Percentiles rank a stretch among this genome's conserved stretches.
These are phyloP conservation scores for Zygoascus sp. DNA, from an alignment of 1,139 yeast species.

Conservation along the genomic window DNA sequence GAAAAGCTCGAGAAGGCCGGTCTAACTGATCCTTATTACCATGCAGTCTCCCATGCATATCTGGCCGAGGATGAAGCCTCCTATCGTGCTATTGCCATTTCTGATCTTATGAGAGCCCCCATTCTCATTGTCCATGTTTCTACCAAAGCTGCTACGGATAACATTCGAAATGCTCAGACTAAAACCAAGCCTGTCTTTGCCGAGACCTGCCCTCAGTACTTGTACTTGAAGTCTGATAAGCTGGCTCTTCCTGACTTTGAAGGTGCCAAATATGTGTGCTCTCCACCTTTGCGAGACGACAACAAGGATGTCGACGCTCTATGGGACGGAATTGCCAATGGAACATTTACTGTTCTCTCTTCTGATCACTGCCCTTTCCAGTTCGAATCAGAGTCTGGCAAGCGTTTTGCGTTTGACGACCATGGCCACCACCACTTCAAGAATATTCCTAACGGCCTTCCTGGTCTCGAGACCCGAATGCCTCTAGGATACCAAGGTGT, in stretches of 20 bases:
- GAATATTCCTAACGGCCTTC: constrained; percentile 43
- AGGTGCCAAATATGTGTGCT: constrained; percentile 47
- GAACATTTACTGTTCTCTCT: constrained; percentile 45
- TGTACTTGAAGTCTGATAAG: constrained; percentile 40
- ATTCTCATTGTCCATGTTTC: constrained; percentile 48
- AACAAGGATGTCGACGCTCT: constrained; percentile 40
- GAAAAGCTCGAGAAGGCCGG: constrained; percentile 39
- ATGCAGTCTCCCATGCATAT: constrained; percentile 44
- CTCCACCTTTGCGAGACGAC: constrained; percentile 45
- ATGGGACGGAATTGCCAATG: constrained; percentile 44
- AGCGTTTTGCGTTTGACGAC: constrained; percentile 36
- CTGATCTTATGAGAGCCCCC: constrained; percentile 42
- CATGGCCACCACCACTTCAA: constrained; percentile 38
- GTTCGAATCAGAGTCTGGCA: constrained; percentile 40
- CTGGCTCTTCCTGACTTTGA: constrained; percentile 38
- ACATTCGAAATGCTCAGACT: constrained; percentile 42
- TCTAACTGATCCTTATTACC: constrained; percentile 41
- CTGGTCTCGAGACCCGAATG: constrained; percentile 46
- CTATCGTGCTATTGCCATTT: constrained; percentile 43
- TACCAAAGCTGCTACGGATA: constrained; percentile 40
- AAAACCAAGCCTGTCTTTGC: constrained; percentile 41
- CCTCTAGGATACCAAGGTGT: constrained; percentile 44
- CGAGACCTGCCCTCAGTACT: constrained; percentile 49
- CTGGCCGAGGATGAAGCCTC: constrained; percentile 49
- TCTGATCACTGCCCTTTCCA: constrained; percentile 47